A percentile compares a stretch with the other conserved stretches of the same genome.
Conservation (phyloP, 2,329 filamentous ascomycete species). For the Juglanconis oblonga region DNA sequence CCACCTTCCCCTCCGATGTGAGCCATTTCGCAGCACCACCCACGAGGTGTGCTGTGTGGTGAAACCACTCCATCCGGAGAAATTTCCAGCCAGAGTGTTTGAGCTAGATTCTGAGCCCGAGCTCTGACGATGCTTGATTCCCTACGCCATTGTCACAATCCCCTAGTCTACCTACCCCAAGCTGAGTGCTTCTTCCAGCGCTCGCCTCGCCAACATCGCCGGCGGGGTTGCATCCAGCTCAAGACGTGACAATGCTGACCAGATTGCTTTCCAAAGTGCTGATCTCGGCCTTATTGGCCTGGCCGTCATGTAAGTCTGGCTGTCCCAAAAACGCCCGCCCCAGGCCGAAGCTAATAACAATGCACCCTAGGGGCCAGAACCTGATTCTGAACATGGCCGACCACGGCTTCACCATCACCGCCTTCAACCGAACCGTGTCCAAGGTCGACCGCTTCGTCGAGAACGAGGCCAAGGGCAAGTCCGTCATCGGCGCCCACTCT, state of each 20-base stretch:
- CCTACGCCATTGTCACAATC: constrained; percentile 2
- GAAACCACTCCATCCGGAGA: constrained; percentile 10
- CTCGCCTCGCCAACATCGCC: constrained; percentile 71
- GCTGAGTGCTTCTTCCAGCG: constrained; percentile 50
- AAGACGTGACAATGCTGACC: constrained; percentile 51
- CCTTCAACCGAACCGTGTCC: constrained; percentile 96
- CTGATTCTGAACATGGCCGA: constrained; percentile 87
- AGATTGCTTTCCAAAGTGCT: constrained; percentile 55
- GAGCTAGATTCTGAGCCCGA: not conserved
- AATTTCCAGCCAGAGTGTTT: not conserved
- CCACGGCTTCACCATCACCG: constrained; percentile 93
- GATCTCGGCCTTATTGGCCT: constrained; percentile 91
- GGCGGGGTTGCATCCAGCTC: constrained; percentile 53
- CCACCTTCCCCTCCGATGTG: constrained; percentile 29
- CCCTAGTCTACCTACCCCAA: constrained; percentile 26
- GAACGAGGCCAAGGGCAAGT: constrained; percentile 93
- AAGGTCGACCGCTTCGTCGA: constrained; percentile 95
- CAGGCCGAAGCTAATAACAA: constrained; percentile 2
- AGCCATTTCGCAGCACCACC: constrained; percentile 20
- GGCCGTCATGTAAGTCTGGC: constrained; percentile 72
- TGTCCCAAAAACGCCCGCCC: not conserved
- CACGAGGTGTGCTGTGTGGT: constrained; percentile 21
- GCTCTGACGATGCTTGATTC: constrained; percentile 14
- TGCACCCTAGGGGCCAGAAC: constrained; percentile 64
- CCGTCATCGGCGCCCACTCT: constrained; percentile 88